Base-by-base conservation (phyloP, 108 stramenopile species). In the Fragilariopsis cylindrus region DNA sequence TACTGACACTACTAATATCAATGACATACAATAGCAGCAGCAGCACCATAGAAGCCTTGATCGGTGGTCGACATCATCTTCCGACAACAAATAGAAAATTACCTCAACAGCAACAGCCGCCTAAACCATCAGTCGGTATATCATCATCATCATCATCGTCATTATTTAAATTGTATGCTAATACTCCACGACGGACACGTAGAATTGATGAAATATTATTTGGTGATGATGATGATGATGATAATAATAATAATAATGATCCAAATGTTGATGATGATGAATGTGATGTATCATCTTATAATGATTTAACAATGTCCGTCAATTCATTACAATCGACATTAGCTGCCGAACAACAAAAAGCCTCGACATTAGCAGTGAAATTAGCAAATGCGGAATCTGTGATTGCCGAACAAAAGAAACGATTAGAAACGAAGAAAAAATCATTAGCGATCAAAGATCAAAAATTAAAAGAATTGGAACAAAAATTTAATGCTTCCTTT, bases 401-500 rank as follows among this genome's bases (percentile, higher is more conserved):
- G 11, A 68, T 68, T 52, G 67, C 47, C 18, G 48, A 68, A 12
- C 67, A 68, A 68, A 68, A 68, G 48, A 7, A n/a, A 52, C n/a
- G 30, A 5, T 16, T 68, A 47, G 16, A 11, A n/a, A 44, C 21
- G 11, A 6, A 48, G 1, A 47, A 44, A 40, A 45, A 47, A 16
- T 39, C 48, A n/a, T 48, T 68, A 9, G 16, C 8, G 11, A 8
- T n/a, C 42, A 63, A 68, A 45, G 13, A 48, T 15, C 67, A 68
- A 44, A 48, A 41, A n/a, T 48, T 68, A n/a, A 49, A n/a, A 19
- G 67, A 48, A 50, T 39, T 44, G 18, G 16, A 30, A 19, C 9
- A n/a, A 16, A 13, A 52, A 52, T 47, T 68, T 4, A 3, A 4
- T 15, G 15, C 12, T 0, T 53, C 52, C 2, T 53, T 53, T n/a